A percentile compares a stretch with the other conserved stretches of the same genome.
Evolutionary conservation across 176 grass and related monocot species (phyloP).

Genomic region (Oryza glaberrima): DNA sequence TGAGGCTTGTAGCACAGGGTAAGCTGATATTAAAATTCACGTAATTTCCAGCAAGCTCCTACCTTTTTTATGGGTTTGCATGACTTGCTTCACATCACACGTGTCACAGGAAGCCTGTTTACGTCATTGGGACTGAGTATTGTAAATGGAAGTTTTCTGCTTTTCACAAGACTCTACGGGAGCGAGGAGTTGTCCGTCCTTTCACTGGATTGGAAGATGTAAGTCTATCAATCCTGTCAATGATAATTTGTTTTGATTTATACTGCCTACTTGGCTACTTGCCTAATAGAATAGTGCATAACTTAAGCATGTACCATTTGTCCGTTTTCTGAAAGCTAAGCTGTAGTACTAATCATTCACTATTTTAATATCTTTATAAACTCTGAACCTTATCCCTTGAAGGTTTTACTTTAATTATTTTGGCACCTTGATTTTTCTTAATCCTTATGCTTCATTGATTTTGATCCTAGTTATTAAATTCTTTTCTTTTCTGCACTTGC

Average conservation of each 20-base stretch:
- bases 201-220: constrained; percentile 97
- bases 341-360: constrained; percentile 15
- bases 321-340: background rate
- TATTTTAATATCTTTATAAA: background rate
- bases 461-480: background rate
- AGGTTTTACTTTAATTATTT: background rate
- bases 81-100: constrained; percentile 42
- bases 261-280: background rate
- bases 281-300: background rate
- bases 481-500: background rate
- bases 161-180: constrained; percentile 82
- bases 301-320: constrained; percentile 23
- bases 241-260: constrained; percentile 4
- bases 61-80: background rate
- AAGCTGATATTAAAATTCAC: constrained; percentile 26
- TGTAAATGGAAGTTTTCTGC: constrained; percentile 93
- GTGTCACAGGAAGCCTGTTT: constrained; percentile 83
- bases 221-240: constrained; percentile 34
- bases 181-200: constrained; percentile 70
- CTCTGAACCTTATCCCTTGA: constrained; percentile 9
- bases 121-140: constrained; percentile 82
- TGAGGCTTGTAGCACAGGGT: constrained; percentile 96
- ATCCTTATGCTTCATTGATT: background rate
- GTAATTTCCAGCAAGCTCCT: constrained; percentile 5
- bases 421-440: constrained; percentile 1